A percentile compares a stretch with the other conserved stretches of the same genome.
Evolutionary conservation across 2,329 filamentous ascomycete genomes (phyloP).

Genomic region (Aspergillus viridinutans): DNA sequence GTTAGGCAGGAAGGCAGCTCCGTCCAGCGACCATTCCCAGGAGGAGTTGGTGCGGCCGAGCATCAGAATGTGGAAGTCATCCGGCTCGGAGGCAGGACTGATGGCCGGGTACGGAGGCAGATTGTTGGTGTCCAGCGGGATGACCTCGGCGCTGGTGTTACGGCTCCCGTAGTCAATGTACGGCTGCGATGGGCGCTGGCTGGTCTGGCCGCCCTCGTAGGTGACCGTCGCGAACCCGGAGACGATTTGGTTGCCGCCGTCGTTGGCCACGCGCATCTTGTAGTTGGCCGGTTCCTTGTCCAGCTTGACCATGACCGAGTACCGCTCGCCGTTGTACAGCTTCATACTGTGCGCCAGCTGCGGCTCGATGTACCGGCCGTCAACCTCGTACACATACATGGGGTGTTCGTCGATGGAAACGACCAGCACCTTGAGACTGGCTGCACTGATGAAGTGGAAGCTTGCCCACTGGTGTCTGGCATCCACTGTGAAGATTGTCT

Average conservation of each 20-base stretch:
- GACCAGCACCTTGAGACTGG: slow-evolving; percentile 48
- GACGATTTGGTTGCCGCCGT: slow-evolving; percentile 51
- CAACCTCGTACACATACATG: slow-evolving; percentile 43
- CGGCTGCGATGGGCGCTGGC: slow-evolving; percentile 22
- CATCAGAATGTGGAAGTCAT: slow-evolving; percentile 32
- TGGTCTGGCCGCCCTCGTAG: slow-evolving; percentile 31
- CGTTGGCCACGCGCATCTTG: slow-evolving; percentile 47
- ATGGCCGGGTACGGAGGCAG: slow-evolving; percentile 48
- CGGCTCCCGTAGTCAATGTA: slow-evolving; percentile 50
- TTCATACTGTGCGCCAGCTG: slow-evolving; percentile 30
- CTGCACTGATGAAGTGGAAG: slow-evolving; percentile 53
- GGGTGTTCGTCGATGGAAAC: slow-evolving; percentile 44
- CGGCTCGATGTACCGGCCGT: slow-evolving; percentile 42
- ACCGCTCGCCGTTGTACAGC: slow-evolving; percentile 37
- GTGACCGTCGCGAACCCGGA: slow-evolving; percentile 47
- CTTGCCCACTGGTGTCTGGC: slow-evolving; percentile 46
- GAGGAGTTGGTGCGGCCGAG: slow-evolving; percentile 15
- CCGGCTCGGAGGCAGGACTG: slow-evolving; percentile 39
- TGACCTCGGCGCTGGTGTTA: slow-evolving; percentile 38
- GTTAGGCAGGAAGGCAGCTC: slow-evolving; percentile 15
- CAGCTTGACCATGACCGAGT: slow-evolving; percentile 41
- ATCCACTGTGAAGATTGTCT: slow-evolving; percentile 43
- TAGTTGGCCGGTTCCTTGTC: slow-evolving; percentile 36
- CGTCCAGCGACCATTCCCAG: slow-evolving; percentile 21
- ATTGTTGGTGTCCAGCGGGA: slow-evolving; percentile 41